Conservation (phyloP, 1,284 basidiomycete species). For the Tremellales sp. region DNA sequence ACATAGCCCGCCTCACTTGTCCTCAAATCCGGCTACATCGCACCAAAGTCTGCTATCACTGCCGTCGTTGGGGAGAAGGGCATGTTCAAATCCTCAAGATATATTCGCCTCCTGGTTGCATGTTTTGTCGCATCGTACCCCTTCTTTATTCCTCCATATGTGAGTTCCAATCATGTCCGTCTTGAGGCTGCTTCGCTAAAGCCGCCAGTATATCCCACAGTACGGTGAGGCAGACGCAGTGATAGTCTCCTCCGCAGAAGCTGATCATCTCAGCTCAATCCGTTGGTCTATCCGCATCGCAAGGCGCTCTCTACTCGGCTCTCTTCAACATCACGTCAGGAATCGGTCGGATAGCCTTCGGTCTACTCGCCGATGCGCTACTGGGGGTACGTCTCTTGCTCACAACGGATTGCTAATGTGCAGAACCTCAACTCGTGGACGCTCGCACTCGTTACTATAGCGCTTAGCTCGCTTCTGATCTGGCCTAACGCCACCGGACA, state of each 20-base stretch:
- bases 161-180: not conserved
- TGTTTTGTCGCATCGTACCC: conserved; percentile 20
- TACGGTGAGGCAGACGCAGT: conserved; percentile 6
- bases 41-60: not conserved
- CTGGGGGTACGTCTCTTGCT: conserved; percentile 8
- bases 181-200: too few species aligned
- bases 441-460: conserved; percentile 7
- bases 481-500: conserved; percentile 14
- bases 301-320: conserved; percentile 14
- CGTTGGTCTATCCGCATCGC: conserved; percentile 9
- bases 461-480: conserved; percentile 10
- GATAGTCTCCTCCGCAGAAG: not conserved
- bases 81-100: conserved; percentile 11
- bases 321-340: conserved; percentile 17
- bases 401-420: not conserved
- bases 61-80: not conserved
- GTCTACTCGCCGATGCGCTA: conserved; percentile 10
- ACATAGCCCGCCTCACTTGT: not conserved
- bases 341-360: conserved; percentile 15
- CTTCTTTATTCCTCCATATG: conserved; percentile 15
- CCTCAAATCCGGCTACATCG: not conserved
- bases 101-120: conserved; percentile 7
- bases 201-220: conserved; percentile 14
- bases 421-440: conserved; percentile 17
- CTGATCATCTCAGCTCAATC: conserved; percentile 7